These are phyloP conservation scores for Ustilago shanxiensis DNA, from an alignment of 1,284 basidiomycete species.

Conservation along the genomic window DNA sequence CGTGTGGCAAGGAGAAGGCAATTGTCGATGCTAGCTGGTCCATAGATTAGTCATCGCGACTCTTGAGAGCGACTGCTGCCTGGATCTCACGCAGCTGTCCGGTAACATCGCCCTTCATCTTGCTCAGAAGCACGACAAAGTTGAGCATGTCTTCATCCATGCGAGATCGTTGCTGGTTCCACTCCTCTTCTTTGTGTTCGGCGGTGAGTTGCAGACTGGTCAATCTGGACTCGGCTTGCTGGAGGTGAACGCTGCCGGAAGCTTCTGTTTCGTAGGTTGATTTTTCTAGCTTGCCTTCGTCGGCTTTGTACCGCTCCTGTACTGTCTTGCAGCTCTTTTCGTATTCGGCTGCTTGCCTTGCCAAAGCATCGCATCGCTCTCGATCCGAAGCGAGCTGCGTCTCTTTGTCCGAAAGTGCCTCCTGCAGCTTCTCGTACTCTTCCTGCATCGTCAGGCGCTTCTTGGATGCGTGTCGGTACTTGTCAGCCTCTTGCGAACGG, in stretches of 20 bases:
- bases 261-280: conserved; percentile 54
- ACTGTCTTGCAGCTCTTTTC: conserved; percentile 56
- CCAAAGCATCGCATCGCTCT: conserved; percentile 41
- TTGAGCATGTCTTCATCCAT: conserved; percentile 60
- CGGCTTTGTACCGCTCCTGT: conserved; percentile 52
- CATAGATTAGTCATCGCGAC: conserved; percentile 42
- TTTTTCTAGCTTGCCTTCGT: conserved; percentile 48
- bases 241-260: conserved; percentile 47
- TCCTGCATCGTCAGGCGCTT: conserved; percentile 58
- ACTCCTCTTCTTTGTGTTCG: conserved; percentile 54
- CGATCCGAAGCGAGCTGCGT: conserved; percentile 39
- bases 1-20: neutral
- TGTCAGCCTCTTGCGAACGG: conserved; percentile 46
- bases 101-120: conserved; percentile 56
- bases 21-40: neutral
- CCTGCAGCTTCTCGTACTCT: conserved; percentile 54
- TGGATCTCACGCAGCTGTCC: conserved; percentile 50
- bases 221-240: conserved; percentile 47
- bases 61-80: conserved; percentile 53
- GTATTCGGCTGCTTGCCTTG: conserved; percentile 46
- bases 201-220: conserved; percentile 50
- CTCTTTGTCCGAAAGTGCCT: conserved; percentile 41
- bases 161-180: conserved; percentile 43
- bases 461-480: conserved; percentile 51
- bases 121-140: conserved; percentile 52